These are phyloP conservation scores for Macadamia integrifolia DNA, from an alignment of 164 flowering plant genomes.

Conservation along the genomic window DNA sequence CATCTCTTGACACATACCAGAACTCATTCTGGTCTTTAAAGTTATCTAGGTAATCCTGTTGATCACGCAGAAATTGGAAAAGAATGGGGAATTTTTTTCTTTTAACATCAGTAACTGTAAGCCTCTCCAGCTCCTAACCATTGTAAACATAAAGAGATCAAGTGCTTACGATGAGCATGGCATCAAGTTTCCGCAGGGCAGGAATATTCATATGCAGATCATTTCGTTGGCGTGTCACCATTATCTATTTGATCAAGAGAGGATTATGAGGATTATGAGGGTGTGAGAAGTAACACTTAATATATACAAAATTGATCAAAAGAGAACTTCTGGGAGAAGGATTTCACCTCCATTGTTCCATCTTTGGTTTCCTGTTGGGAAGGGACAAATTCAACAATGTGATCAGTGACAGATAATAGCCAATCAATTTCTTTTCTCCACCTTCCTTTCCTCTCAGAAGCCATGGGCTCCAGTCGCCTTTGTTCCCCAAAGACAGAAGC, in stretches of 20 bases:
- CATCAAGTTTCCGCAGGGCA: conserved; percentile 81
- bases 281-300: neutral
- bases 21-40: conserved; percentile 64
- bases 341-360: conserved; percentile 71
- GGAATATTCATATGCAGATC: conserved; percentile 89
- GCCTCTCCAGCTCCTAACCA: neutral
- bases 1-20: conserved; percentile 56
- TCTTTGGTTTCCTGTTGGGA: conserved; percentile 65
- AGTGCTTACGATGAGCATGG: conserved; percentile 76
- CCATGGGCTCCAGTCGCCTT: conserved; percentile 70
- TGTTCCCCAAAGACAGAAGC: conserved; percentile 91
- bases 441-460: conserved; percentile 55
- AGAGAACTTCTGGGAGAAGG: neutral
- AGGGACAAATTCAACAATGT: conserved; percentile 87
- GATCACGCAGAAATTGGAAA: neutral
- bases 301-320: neutral
- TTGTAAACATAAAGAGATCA: neutral
- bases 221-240: conserved; percentile 73
- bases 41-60: conserved; percentile 57
- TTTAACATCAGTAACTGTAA: neutral
- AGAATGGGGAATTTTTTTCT: neutral
- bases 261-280: neutral
- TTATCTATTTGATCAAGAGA: conserved; percentile 45
- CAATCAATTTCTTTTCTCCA: conserved; percentile 91
- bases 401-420: conserved; percentile 88